Evolutionary conservation across 768 basidiomycete genomes (phyloP), one percentile per base, ranked within the genome.

Genomic region (Multifurca ochricompacta): DNA sequence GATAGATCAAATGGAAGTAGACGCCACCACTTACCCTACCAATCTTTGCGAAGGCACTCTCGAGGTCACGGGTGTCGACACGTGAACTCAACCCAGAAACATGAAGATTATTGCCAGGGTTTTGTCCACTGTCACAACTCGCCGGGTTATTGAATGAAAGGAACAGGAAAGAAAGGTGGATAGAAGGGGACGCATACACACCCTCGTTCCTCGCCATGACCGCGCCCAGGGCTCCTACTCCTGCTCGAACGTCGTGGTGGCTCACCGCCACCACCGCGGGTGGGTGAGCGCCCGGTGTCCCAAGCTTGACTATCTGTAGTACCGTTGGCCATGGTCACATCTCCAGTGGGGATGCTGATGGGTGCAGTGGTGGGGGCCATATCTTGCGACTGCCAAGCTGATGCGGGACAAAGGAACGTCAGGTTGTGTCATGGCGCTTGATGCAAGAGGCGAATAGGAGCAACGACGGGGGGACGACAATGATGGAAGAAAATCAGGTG

Each of bases 301-400:
- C 82, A 85, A 50, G 70, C 76, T 48, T 83, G 82, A 51, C 82
- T 82, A n/a, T 70, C 73, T 47, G 63, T 28, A 27, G 68, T 52
- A 67, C 75, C 59, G 71, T 80, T 83, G 42, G 77, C 71, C 67
- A 74, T 66, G 50, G 67, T 65, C 1, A 69, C 65, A 47, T 78
- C 77, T 50, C 60, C 63, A 23, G 79, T 76, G 47, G 86, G 86
- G 64, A 88, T 88, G 69, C 83, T 81, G 60, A 87, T 87, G 43
- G 78, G 83, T 19, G 66, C 70, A 40, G 68, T 71, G 63, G 67
- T 75, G 8, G 82, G 72, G 51, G 86, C 86, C 59, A 87, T 86
- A 61, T 89, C 87, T 80, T 85, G 83, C 32, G 83, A 79, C 72
- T 87, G 85, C 87, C 86, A 88, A 65, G 87, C 87, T 87, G 81